phyloP scores from a whole-genome alignment of 139 green algal species.

The Micractinium conductrix region DNA sequence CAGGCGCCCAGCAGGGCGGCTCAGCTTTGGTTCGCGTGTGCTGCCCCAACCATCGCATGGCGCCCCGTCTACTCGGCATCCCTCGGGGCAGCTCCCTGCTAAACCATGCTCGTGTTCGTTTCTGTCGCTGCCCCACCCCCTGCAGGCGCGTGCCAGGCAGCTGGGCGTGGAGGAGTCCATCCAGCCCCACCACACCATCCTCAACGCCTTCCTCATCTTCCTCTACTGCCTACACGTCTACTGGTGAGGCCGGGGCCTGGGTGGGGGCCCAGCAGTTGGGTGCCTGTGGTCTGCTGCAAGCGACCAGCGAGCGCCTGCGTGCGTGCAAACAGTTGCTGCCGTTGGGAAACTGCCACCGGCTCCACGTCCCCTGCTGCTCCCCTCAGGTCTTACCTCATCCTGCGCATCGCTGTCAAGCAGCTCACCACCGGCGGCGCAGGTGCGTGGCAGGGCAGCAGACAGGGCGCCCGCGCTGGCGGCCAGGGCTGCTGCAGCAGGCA shows the following conservation, averaged over 20 bases:
- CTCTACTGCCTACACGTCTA: conserved; percentile 86
- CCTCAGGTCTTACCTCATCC: conserved; percentile 73
- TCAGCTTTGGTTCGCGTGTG: too few species aligned
- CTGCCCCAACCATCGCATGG: too few species aligned
- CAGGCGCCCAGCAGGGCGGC: too few species aligned
- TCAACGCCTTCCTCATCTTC: conserved; percentile 80
- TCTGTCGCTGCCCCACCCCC: too few species aligned
- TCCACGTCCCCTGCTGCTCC: too few species aligned
- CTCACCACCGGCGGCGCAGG: conserved; percentile 42
- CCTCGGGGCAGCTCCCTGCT: too few species aligned
- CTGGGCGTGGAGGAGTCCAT: conserved; percentile 62
- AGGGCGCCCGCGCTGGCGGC: not conserved
- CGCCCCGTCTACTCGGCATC: too few species aligned
- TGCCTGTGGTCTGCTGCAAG: too few species aligned
- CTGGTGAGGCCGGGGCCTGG: conserved; percentile 66
- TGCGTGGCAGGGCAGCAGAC: not conserved
- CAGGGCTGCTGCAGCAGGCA: too few species aligned
- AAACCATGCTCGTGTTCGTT: too few species aligned
- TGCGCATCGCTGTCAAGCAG: conserved; percentile 52
- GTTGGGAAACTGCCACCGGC: not conserved
- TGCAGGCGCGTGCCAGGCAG: conserved; percentile 43
- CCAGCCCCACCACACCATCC: conserved; percentile 80
- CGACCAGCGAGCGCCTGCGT: too few species aligned
- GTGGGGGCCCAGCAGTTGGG: not conserved
- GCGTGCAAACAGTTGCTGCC: too few species aligned